phyloP scores from a whole-genome alignment of 1,139 yeast genomes.

The Suhomyces maxii region DNA sequence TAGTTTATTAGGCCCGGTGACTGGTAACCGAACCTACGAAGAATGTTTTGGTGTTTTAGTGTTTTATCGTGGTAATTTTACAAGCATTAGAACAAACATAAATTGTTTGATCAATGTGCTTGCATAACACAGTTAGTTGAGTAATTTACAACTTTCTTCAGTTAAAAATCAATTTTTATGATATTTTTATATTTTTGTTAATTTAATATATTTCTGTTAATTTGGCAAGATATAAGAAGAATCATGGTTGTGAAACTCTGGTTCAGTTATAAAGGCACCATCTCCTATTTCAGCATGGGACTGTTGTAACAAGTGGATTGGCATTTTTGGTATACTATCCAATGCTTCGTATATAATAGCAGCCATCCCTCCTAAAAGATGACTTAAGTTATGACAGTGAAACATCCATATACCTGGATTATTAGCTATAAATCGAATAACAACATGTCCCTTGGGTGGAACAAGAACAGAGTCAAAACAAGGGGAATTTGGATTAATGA shows the following conservation, averaged over 20 bases:
- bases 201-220: neutral
- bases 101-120: no score
- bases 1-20: no score
- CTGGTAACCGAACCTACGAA: no score
- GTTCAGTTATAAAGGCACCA: neutral
- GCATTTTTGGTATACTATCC: slow-evolving; percentile 19
- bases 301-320: slow-evolving; percentile 8
- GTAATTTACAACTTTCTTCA: no score
- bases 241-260: neutral
- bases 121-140: no score
- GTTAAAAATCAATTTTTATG: neutral
- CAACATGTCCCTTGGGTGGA: slow-evolving; percentile 30
- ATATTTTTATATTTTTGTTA: neutral
- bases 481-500: slow-evolving; percentile 23
- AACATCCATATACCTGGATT: slow-evolving; percentile 22
- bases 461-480: slow-evolving; percentile 27
- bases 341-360: slow-evolving; percentile 30
- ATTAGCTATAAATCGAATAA: slow-evolving; percentile 22
- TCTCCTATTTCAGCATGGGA: slow-evolving; percentile 3
- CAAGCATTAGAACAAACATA: no score
- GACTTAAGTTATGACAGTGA: slow-evolving; percentile 41
- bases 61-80: no score
- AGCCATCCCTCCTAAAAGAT: slow-evolving; percentile 38
- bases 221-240: neutral
- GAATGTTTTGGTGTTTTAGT: no score